Evolutionary conservation across 2,329 filamentous ascomycete species (phyloP).

Genomic region (Aspergillus sp.): DNA sequence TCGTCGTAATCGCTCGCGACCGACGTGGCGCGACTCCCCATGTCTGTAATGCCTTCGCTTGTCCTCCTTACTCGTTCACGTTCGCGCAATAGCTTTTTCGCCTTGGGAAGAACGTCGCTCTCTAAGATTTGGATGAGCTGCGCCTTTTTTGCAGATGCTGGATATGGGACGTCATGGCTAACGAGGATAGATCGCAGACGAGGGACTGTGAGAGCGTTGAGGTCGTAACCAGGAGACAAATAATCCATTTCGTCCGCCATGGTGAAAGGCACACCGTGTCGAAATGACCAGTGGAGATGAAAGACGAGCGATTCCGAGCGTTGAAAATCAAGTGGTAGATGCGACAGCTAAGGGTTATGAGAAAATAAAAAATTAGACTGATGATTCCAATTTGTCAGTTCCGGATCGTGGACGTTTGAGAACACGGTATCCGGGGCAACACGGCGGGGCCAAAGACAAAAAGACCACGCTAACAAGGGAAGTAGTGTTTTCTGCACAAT

Average conservation of each 20-base stretch:
- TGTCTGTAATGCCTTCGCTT: slow-evolving; percentile 76
- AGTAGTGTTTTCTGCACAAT: not conserved
- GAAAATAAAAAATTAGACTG: slow-evolving; percentile 1
- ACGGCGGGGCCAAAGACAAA: slow-evolving; percentile 19
- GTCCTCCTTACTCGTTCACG: slow-evolving; percentile 80
- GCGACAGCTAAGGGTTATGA: not conserved
- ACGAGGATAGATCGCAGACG: slow-evolving; percentile 88
- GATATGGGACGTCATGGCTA: slow-evolving; percentile 80
- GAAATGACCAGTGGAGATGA: slow-evolving; percentile 2
- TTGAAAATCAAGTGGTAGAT: too few species aligned
- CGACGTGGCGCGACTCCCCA: slow-evolving; percentile 65
- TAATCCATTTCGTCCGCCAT: slow-evolving; percentile 71
- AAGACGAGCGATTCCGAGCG: not conserved
- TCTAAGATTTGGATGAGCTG: slow-evolving; percentile 84
- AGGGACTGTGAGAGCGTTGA: slow-evolving; percentile 78
- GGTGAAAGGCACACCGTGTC: slow-evolving; percentile 12
- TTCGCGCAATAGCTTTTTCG: slow-evolving; percentile 71
- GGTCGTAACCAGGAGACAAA: slow-evolving; percentile 82
- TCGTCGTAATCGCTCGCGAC: slow-evolving; percentile 61
- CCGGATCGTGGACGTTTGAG: slow-evolving; percentile 10
- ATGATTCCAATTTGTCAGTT: slow-evolving; percentile 15
- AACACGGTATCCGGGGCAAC: slow-evolving; percentile 42
- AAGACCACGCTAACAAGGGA: not conserved
- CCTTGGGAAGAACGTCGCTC: slow-evolving; percentile 73
- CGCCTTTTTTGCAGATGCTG: slow-evolving; percentile 85